A percentile compares a stretch with the other conserved stretches of the same genome.
These are phyloP conservation scores for Tylopilus rubrobrunneus DNA, from an alignment of 768 basidiomycete genomes.

Conservation along the genomic window DNA sequence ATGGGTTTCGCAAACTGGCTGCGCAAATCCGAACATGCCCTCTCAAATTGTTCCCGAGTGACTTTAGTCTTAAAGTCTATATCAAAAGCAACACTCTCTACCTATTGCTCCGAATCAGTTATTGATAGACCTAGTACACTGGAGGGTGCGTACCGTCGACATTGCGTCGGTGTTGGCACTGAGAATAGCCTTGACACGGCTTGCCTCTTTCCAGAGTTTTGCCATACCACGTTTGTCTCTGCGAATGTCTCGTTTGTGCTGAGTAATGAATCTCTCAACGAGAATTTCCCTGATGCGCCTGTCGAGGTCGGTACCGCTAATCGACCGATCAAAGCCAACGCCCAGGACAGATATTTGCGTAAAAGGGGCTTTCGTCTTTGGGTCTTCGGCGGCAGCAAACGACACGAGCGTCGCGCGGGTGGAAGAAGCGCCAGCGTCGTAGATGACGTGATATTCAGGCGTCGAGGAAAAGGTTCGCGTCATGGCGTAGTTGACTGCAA, in stretches of 20 bases:
- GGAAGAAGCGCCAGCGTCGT: constrained; percentile 87
- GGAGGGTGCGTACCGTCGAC: constrained; percentile 52
- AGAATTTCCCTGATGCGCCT: constrained; percentile 78
- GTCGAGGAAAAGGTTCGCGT: constrained; percentile 73
- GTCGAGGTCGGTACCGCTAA: constrained; percentile 85
- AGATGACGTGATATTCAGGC: constrained; percentile 85
- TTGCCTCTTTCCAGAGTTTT: constrained; percentile 92
- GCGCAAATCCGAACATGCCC: constrained; percentile 62
- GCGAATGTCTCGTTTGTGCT: constrained; percentile 64
- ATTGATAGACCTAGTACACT: not conserved
- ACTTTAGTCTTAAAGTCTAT: constrained; percentile 84
- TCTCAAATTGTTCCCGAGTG: constrained; percentile 76
- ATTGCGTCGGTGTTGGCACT: constrained; percentile 86
- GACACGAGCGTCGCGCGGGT: constrained; percentile 75
- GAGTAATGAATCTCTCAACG: constrained; percentile 66
- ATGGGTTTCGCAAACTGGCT: constrained; percentile 66
- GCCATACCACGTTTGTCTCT: constrained; percentile 83
- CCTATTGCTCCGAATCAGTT: constrained; percentile 34
- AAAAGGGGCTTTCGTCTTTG: constrained; percentile 46
- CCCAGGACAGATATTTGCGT: constrained; percentile 79
- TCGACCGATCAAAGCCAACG: constrained; percentile 72
- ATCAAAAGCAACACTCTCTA: constrained; percentile 88
- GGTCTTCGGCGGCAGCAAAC: constrained; percentile 49
- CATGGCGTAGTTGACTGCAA: constrained; percentile 99
- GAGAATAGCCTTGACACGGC: constrained; percentile 84